A percentile compares a stretch with the other conserved stretches of the same genome.
These are phyloP conservation scores for Ophiostoma piceae DNA, from an alignment of 2,329 filamentous ascomycete species.

Conservation along the genomic window DNA sequence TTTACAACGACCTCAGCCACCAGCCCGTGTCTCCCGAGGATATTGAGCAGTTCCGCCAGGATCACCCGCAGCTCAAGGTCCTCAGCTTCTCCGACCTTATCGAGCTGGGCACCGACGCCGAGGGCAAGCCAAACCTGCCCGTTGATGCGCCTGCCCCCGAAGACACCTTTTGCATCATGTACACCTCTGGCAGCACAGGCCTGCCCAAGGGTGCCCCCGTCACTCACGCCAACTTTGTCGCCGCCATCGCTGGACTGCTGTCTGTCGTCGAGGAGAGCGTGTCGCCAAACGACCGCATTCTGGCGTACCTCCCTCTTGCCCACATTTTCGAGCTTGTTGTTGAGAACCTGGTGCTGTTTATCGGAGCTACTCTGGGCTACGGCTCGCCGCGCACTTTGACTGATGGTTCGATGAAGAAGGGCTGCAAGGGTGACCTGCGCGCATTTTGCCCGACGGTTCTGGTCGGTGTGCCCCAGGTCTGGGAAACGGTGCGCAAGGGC, in stretches of 20 bases:
- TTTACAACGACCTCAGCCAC: constrained; percentile 55
- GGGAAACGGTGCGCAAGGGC: constrained; percentile 96
- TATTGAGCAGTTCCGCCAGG: constrained; percentile 52
- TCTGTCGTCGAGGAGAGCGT: constrained; percentile 73
- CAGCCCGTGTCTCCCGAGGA: constrained; percentile 49
- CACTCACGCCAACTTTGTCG: constrained; percentile 73
- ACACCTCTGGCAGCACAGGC: constrained; percentile 85
- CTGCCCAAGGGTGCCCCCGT: constrained; percentile 83
- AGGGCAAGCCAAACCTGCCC: constrained; percentile 61
- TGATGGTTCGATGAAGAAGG: constrained; percentile 69
- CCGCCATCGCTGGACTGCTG: constrained; percentile 77
- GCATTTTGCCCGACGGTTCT: constrained; percentile 86
- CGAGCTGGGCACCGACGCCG: constrained; percentile 54
- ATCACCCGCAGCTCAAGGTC: constrained; percentile 49
- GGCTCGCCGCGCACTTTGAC: constrained; percentile 85
- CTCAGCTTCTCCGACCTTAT: constrained; percentile 52
- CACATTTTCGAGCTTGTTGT: constrained; percentile 97
- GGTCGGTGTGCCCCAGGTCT: constrained; percentile 91
- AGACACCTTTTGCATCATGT: constrained; percentile 79
- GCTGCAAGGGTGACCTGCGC: constrained; percentile 89
- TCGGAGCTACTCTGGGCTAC: constrained; percentile 90
- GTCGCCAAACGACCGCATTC: constrained; percentile 68
- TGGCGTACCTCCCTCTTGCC: constrained; percentile 89
- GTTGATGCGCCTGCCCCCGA: constrained; percentile 66
- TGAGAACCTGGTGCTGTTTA: constrained; percentile 83